A percentile compares a stretch with the other conserved stretches of the same genome.
Evolutionary conservation across 305 asterid genomes (phyloP).

Genomic region (Fraxinus baroniana): DNA sequence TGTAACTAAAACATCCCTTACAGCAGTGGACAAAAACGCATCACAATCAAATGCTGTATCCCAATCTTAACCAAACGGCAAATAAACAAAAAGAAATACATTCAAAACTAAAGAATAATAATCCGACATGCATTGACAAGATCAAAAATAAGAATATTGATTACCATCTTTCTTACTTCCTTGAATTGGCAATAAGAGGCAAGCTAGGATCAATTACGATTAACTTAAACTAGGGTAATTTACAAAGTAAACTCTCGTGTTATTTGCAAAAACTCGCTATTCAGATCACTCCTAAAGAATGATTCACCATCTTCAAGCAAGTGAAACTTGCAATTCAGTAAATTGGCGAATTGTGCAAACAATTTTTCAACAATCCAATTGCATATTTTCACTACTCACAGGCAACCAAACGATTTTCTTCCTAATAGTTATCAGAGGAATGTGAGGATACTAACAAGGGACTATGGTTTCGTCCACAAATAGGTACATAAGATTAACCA

Average conservation of each 20-base stretch:
- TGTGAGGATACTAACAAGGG: background rate
- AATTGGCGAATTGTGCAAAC: background rate
- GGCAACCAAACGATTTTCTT: background rate
- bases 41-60: constrained; percentile 9
- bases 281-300: background rate
- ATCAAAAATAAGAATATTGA: background rate
- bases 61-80: constrained; percentile 28
- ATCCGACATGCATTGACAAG: constrained; percentile 22
- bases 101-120: constrained; percentile 28
- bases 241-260: background rate
- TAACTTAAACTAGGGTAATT: background rate
- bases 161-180: constrained; percentile 7
- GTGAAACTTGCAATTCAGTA: background rate
- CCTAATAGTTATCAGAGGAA: background rate
- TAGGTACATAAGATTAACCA: constrained; percentile 18
- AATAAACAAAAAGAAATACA: constrained; percentile 26
- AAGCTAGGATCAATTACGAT: background rate
- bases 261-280: background rate
- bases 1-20: background rate
- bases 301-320: background rate
- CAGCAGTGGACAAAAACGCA: constrained; percentile 17
- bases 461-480: background rate
- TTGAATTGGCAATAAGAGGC: constrained; percentile 14
- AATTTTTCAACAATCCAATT: background rate
- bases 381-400: background rate